Evolutionary conservation across 805 yeast genomes (phyloP).

Genomic region (Komagataella ulmi): DNA sequence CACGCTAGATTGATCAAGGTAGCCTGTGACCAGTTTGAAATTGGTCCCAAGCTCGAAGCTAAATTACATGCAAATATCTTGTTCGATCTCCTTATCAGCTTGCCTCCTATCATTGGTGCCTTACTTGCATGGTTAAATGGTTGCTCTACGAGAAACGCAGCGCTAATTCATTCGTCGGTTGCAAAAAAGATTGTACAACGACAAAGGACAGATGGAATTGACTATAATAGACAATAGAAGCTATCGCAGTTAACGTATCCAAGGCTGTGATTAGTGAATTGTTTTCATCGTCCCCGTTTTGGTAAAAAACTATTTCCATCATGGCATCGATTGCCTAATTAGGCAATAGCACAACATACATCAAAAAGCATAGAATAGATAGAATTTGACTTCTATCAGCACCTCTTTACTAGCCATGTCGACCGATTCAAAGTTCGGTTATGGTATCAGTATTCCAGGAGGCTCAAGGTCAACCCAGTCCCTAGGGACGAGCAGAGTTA

Average conservation of each 20-base stretch:
- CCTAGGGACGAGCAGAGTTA: background rate
- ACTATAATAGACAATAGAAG: background rate
- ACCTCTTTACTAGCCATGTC: background rate
- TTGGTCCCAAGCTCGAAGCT: conserved; percentile 48
- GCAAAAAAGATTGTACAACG: background rate
- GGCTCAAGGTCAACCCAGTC: background rate
- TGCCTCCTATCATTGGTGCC: conserved; percentile 74
- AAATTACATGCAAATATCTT: conserved; percentile 67
- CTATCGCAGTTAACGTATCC: background rate
- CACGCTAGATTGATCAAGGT: conserved; percentile 54
- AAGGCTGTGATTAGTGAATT: background rate
- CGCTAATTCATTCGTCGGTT: conserved; percentile 37
- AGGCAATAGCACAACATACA: background rate
- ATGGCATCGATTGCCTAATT: background rate
- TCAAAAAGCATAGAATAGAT: background rate
- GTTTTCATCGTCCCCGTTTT: background rate
- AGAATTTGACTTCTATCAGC: background rate
- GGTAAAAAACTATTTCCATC: background rate
- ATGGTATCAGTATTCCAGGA: background rate
- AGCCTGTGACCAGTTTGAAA: conserved; percentile 41
- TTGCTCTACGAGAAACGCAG: conserved; percentile 85
- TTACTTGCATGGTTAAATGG: conserved; percentile 71
- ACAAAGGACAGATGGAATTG: background rate
- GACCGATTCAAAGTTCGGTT: background rate
- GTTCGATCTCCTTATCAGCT: conserved; percentile 58